Evolutionary conservation across 1,139 yeast species (phyloP).

Genomic region (Blastobotrys ciferrii): DNA sequence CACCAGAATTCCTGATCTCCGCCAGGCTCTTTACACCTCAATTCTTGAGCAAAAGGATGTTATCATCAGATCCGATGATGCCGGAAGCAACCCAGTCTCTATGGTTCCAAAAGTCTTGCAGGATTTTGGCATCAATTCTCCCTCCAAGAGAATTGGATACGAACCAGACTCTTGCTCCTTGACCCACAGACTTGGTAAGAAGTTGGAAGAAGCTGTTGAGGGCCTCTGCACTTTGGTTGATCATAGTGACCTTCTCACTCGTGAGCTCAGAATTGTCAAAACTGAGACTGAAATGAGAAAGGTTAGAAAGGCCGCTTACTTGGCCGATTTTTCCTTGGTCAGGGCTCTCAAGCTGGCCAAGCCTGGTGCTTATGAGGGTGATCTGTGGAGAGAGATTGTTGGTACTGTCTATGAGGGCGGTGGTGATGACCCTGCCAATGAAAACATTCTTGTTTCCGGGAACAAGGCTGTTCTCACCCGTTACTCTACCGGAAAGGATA

Average conservation of each 20-base stretch:
- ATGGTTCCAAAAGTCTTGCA: constrained; percentile 14
- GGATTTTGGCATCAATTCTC: constrained; percentile 14
- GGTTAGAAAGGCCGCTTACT: constrained; percentile 18
- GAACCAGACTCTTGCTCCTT: constrained; percentile 16
- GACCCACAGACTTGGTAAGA: constrained; percentile 12
- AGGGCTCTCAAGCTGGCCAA: constrained; percentile 17
- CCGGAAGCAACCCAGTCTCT: constrained; percentile 16
- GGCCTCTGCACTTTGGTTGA: constrained; percentile 16
- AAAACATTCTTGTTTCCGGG: constrained; percentile 16
- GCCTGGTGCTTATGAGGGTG: constrained; percentile 18
- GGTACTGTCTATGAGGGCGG: constrained; percentile 17
- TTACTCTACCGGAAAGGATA: constrained; percentile 17
- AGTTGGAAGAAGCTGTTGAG: constrained; percentile 14
- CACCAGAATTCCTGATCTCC: constrained; percentile 16
- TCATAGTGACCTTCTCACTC: constrained; percentile 15
- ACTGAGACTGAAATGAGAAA: constrained; percentile 16
- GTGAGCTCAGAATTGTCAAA: constrained; percentile 16
- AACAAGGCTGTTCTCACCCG: constrained; percentile 18
- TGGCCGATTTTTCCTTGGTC: constrained; percentile 15
- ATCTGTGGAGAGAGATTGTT: constrained; percentile 16
- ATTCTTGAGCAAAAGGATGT: constrained; percentile 15
- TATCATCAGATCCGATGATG: constrained; percentile 17
- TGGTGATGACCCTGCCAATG: constrained; percentile 18
- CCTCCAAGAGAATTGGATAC: constrained; percentile 15
- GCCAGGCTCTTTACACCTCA: constrained; percentile 16